phyloP scores from a whole-genome alignment of 805 yeast species.

The Kluyveromyces starmeri region DNA sequence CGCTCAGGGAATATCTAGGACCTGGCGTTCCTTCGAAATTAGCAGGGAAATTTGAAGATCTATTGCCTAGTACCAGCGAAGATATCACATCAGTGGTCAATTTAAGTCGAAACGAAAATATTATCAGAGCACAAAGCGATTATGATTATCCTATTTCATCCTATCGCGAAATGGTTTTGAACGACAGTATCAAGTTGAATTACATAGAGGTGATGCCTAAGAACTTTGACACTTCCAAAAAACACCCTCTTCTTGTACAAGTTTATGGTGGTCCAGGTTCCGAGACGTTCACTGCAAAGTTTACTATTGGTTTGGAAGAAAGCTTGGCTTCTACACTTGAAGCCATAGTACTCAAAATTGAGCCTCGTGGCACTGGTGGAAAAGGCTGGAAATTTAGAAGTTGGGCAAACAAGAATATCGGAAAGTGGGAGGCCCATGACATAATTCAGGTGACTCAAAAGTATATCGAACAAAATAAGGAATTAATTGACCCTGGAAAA shows the following conservation, averaged over 20 bases:
- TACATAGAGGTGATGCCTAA: constrained; percentile 58
- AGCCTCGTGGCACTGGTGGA: constrained; percentile 80
- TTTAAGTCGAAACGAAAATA: constrained; percentile 12
- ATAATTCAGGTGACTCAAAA: constrained; percentile 41
- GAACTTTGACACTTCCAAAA: constrained; percentile 36
- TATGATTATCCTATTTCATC: constrained; percentile 40
- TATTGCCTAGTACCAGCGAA: constrained; percentile 6
- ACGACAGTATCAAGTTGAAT: constrained; percentile 37
- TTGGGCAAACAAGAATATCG: constrained; percentile 49
- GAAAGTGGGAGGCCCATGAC: constrained; percentile 73
- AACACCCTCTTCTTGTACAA: constrained; percentile 58
- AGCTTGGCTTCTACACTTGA: constrained; percentile 47
- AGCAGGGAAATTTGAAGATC: constrained; percentile 18
- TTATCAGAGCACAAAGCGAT: constrained; percentile 17
- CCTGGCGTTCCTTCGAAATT: constrained; percentile 19
- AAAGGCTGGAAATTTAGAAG: constrained; percentile 60
- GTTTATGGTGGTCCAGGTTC: constrained; percentile 83
- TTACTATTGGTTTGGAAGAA: constrained; percentile 48
- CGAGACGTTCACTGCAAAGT: constrained; percentile 42
- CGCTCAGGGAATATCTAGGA: constrained; percentile 20
- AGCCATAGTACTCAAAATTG: constrained; percentile 56
- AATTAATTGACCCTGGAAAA: constrained; percentile 40
- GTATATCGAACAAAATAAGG: constrained; percentile 35
- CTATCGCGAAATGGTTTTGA: constrained; percentile 32
- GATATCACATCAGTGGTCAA: constrained; percentile 3